Percentiles rank a stretch among this genome's conserved stretches.
phyloP scores from a whole-genome alignment of 2,329 filamentous ascomycete genomes.

The Phialophora tarda region DNA sequence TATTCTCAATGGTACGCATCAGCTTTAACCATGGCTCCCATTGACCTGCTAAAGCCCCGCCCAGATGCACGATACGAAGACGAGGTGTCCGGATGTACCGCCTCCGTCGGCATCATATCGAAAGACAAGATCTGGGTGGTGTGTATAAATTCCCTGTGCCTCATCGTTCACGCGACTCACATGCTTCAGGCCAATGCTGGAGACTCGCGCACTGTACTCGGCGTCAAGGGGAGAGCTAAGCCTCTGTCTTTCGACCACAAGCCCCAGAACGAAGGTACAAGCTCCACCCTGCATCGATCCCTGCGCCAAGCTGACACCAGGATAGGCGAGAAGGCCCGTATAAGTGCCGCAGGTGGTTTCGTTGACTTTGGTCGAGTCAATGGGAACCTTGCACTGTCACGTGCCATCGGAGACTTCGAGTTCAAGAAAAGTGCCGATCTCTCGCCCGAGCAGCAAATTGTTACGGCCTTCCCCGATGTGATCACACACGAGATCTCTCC shows the following conservation, averaged over 20 bases:
- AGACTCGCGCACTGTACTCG: conserved; percentile 91
- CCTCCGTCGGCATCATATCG: conserved; percentile 86
- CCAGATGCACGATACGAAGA: conserved; percentile 95
- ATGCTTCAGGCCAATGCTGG: conserved; percentile 83
- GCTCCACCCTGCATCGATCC: background rate
- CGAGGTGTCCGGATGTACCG: conserved; percentile 96
- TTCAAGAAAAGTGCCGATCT: conserved; percentile 99
- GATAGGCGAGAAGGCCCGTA: conserved; percentile 90
- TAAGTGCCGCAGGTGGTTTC: conserved; percentile 93
- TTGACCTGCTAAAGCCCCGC: conserved; percentile 35
- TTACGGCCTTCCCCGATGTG: conserved; percentile 95
- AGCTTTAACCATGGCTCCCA: conserved; percentile 8
- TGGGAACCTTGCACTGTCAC: conserved; percentile 93
- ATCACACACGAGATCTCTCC: conserved; percentile 86
- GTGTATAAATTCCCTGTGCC: conserved; percentile 48
- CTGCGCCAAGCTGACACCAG: conserved; percentile 26
- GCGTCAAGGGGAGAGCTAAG: conserved; percentile 96
- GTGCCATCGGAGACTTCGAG: conserved; percentile 98
- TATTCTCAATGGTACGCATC: conserved; percentile 81
- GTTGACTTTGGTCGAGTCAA: conserved; percentile 99
- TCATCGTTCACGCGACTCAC: conserved; percentile 39
- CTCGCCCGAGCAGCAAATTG: conserved; percentile 97
- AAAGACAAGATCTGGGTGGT: conserved; percentile 94
- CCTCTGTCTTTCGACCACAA: conserved; percentile 99
- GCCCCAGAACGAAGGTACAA: conserved; percentile 89